These are phyloP conservation scores for Rhizopogon sp. DNA, from an alignment of 768 basidiomycete genomes.

Conservation along the genomic window DNA sequence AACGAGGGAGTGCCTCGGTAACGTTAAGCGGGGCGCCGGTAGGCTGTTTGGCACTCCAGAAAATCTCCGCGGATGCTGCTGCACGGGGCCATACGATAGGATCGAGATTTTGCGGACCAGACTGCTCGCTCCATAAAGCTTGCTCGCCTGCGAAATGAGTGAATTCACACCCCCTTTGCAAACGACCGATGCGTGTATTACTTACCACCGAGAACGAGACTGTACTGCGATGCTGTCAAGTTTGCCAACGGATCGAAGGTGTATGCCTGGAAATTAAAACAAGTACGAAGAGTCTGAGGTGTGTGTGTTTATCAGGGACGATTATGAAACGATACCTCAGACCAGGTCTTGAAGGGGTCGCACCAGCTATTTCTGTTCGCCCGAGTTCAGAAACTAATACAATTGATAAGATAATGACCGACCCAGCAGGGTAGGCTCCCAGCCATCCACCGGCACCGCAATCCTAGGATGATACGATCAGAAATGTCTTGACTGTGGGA, in stretches of 20 bases:
- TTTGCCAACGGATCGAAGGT: constrained; percentile 46
- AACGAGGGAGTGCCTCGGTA: constrained; percentile 40
- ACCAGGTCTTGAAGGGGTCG: constrained; percentile 50
- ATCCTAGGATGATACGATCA: constrained; percentile 23
- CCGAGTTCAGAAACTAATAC: background rate
- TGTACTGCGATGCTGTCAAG: constrained; percentile 29
- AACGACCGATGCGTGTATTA: too few species aligned
- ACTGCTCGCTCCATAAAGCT: constrained; percentile 45
- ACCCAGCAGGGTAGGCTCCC: constrained; percentile 29
- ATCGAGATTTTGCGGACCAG: constrained; percentile 38
- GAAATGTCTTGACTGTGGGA: background rate
- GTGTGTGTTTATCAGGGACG: constrained; percentile 6
- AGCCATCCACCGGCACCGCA: constrained; percentile 47
- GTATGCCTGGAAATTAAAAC: constrained; percentile 32
- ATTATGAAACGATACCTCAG: constrained; percentile 23
- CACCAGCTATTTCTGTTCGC: constrained; percentile 39
- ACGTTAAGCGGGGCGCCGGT: constrained; percentile 29
- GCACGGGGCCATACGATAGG: constrained; percentile 43
- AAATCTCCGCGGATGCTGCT: constrained; percentile 45
- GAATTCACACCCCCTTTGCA: constrained; percentile 1
- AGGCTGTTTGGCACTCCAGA: constrained; percentile 43
- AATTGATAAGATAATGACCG: background rate
- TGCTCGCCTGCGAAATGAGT: constrained; percentile 23
- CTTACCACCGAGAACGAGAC: constrained; percentile 34
- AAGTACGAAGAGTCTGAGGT: background rate